A percentile compares a stretch with the other conserved stretches of the same genome.
These are phyloP conservation scores for Amauroascus verrucosus DNA, from an alignment of 2,329 filamentous ascomycete species.

Conservation along the genomic window DNA sequence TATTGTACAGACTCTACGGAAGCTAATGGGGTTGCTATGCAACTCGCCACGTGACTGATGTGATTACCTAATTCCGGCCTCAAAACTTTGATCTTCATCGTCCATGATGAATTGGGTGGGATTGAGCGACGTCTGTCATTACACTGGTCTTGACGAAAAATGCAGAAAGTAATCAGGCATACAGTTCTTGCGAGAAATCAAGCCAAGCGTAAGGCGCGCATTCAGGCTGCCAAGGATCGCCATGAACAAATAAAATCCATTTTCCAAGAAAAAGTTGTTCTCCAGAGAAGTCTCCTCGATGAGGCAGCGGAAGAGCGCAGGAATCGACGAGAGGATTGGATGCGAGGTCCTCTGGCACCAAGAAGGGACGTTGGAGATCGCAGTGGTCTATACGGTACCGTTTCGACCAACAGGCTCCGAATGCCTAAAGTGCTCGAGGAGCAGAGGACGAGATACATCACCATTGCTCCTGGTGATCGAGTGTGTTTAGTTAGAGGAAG, in stretches of 20 bases:
- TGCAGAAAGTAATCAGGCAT: constrained; percentile 63
- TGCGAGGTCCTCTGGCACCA: constrained; percentile 66
- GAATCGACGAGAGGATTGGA: constrained; percentile 63
- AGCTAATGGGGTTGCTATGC: neutral
- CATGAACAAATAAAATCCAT: constrained; percentile 27
- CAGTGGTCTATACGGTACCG: constrained; percentile 50
- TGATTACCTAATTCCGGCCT: neutral
- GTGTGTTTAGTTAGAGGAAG: constrained; percentile 70
- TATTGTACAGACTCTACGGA: too few species aligned
- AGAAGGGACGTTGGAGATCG: constrained; percentile 57
- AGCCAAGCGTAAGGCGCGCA: constrained; percentile 39
- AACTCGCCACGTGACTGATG: neutral
- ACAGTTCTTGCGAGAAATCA: constrained; percentile 58
- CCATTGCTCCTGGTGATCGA: constrained; percentile 60
- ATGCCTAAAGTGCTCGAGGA: constrained; percentile 34
- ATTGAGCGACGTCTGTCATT: neutral
- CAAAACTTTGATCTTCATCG: neutral
- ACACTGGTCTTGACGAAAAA: constrained; percentile 25
- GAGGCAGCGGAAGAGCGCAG: constrained; percentile 42
- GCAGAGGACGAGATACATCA: constrained; percentile 43
- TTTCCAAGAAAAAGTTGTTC: constrained; percentile 24
- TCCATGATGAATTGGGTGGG: neutral
- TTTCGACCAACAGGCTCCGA: constrained; percentile 32
- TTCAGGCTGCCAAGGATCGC: constrained; percentile 35
- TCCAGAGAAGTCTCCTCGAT: constrained; percentile 28